Conservation (phyloP, 1,284 basidiomycete species). For the Ganoderma sinense region DNA sequence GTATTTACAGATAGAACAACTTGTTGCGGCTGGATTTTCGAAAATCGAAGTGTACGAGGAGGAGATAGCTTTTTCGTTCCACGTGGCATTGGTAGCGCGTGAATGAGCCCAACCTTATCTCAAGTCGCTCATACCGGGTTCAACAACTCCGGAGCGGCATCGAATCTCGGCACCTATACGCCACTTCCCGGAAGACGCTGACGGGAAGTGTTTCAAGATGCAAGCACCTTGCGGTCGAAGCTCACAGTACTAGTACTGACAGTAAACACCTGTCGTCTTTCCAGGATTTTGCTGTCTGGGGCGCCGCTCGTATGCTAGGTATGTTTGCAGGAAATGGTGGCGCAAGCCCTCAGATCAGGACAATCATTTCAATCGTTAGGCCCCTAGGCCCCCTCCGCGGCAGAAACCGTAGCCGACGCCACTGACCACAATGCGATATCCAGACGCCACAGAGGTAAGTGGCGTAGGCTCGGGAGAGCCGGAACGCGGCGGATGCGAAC, state of each 20-base stretch:
- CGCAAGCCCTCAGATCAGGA: background rate
- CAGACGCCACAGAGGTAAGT: background rate
- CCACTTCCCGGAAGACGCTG: background rate
- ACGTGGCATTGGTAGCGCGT: too few relatives aligned
- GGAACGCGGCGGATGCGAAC: background rate
- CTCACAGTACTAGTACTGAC: background rate
- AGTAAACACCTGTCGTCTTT: too few relatives aligned
- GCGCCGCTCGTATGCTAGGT: too few relatives aligned
- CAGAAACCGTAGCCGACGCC: background rate
- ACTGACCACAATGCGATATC: background rate
- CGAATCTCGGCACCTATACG: background rate
- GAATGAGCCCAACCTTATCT: too few relatives aligned
- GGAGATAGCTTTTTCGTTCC: too few relatives aligned
- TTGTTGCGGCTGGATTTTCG: too few relatives aligned
- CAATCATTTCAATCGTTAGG: background rate
- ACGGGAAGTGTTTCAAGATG: background rate
- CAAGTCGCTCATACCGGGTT: background rate
- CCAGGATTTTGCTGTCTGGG: too few relatives aligned
- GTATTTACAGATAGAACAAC: too few relatives aligned
- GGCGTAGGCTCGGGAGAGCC: background rate
- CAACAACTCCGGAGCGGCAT: background rate
- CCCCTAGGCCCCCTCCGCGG: background rate
- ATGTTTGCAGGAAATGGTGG: background rate
- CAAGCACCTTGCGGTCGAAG: background rate
- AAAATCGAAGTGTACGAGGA: too few relatives aligned